Conservation (phyloP, 2,329 filamentous ascomycete species). For the Fusarium aywerte region DNA sequence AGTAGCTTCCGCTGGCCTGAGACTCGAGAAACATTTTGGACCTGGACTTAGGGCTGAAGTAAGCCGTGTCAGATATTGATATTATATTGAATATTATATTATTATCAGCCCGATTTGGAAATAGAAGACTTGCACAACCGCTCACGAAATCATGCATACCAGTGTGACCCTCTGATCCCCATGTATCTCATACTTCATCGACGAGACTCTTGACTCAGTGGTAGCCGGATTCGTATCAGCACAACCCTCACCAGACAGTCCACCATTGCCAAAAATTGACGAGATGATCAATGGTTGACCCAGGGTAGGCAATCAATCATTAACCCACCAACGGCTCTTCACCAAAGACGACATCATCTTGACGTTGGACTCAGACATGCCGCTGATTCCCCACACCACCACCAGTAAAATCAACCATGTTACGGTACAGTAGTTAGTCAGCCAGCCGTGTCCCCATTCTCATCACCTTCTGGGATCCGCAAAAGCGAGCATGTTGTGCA, state of each 20-base stretch:
- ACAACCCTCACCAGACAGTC: constrained; percentile 16
- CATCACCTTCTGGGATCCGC: constrained; percentile 29
- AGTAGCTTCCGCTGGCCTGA: constrained; percentile 10
- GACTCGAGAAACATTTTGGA: neutral
- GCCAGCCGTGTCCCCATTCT: constrained; percentile 12
- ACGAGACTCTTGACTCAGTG: constrained; percentile 9
- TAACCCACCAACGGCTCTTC: neutral
- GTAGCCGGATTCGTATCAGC: constrained; percentile 24
- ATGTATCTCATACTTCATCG: neutral
- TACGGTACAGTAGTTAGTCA: constrained; percentile 1
- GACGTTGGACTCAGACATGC: constrained; percentile 30
- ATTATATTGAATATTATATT: neutral
- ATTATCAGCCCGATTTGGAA: neutral
- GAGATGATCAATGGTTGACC: constrained; percentile 5
- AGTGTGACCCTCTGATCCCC: neutral
- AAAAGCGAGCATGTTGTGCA: constrained; percentile 42
- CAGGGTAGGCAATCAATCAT: constrained; percentile 25
- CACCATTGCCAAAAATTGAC: constrained; percentile 23
- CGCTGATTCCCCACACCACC: constrained; percentile 36
- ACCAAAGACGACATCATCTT: constrained; percentile 33
- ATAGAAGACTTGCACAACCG: neutral
- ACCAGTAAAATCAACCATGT: constrained; percentile 15
- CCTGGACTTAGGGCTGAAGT: constrained; percentile 24
- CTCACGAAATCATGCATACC: constrained; percentile 1
- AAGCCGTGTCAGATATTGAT: constrained; percentile 21